Evolutionary conservation across 257 asterid species (phyloP).

Genomic region (Euphrasia confusa): DNA sequence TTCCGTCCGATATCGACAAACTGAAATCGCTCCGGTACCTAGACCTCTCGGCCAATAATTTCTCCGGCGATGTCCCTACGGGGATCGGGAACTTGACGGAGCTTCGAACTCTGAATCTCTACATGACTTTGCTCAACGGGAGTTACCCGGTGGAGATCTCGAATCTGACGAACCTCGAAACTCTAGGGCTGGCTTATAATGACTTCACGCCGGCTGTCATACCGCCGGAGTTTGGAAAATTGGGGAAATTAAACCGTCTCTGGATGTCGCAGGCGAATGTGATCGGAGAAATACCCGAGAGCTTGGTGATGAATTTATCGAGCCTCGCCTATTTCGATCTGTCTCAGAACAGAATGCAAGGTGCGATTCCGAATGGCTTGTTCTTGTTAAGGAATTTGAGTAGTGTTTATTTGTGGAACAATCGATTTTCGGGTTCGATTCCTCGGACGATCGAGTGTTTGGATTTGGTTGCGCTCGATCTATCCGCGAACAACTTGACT

Average conservation of each 20-base stretch:
- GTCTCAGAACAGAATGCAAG: conserved; percentile 30
- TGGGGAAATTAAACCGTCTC: conserved; percentile 38
- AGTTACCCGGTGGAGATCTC: conserved; percentile 62
- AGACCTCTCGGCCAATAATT: conserved; percentile 54
- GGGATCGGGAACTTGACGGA: conserved; percentile 50
- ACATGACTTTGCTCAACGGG: conserved; percentile 52
- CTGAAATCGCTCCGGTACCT: conserved; percentile 42
- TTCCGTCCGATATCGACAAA: conserved; percentile 50
- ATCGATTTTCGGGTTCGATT: conserved; percentile 53
- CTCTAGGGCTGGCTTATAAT: conserved; percentile 50
- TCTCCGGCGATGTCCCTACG: conserved; percentile 78
- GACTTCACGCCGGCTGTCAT: conserved; percentile 44
- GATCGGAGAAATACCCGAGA: conserved; percentile 41
- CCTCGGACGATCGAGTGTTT: conserved; percentile 46
- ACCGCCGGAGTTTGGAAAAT: conserved; percentile 61
- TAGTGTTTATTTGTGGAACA: conserved; percentile 32
- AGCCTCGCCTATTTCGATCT: conserved; percentile 40
- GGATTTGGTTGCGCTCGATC: conserved; percentile 48
- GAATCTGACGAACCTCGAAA: conserved; percentile 53
- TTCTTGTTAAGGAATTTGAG: conserved; percentile 58
- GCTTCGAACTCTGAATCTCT: conserved; percentile 32
- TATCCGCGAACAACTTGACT: conserved; percentile 48
- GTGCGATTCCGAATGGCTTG: conserved; percentile 39
- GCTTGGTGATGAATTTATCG: conserved; percentile 27
- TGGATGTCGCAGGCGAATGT: conserved; percentile 48